phyloP scores from a whole-genome alignment of 129 eudicot species.

The Silybum marianum region DNA sequence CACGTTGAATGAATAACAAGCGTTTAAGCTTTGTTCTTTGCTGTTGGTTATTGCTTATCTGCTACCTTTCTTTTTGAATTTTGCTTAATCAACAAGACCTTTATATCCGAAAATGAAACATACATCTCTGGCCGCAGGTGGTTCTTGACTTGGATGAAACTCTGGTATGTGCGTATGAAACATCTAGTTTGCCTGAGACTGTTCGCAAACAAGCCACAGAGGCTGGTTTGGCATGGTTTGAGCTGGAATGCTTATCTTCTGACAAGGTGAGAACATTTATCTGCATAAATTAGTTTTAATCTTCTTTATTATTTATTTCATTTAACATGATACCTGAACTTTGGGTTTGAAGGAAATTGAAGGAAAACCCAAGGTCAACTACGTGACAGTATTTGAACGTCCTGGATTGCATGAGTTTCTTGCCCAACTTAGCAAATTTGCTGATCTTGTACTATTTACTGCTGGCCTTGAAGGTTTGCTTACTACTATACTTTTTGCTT shows the following conservation, averaged over 20 bases:
- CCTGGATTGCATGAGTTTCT: conserved; percentile 93
- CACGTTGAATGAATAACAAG: neutral
- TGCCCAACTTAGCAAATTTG: conserved; percentile 80
- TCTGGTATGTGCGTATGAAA: conserved; percentile 93
- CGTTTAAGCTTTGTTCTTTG: neutral
- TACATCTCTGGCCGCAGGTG: conserved; percentile 61
- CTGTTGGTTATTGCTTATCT: neutral
- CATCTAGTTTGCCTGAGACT: conserved; percentile 83
- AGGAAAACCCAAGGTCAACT: conserved; percentile 89
- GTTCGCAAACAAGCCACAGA: conserved; percentile 85
- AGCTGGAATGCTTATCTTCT: conserved; percentile 88
- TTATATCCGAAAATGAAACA: conserved; percentile 1
- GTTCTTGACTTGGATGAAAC: conserved; percentile 99
- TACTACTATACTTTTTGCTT: conserved; percentile 14
- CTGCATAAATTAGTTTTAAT: neutral
- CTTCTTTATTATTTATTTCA: neutral
- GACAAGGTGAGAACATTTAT: conserved; percentile 56
- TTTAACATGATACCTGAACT: conserved; percentile 13
- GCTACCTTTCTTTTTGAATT: neutral
- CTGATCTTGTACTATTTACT: conserved; percentile 90
- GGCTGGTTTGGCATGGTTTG: conserved; percentile 96
- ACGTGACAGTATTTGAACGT: conserved; percentile 98
- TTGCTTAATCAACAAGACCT: neutral
- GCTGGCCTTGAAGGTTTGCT: conserved; percentile 97
- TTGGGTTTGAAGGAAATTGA: conserved; percentile 64